Percentiles rank a stretch among this genome's conserved stretches.
phyloP scores from a whole-genome alignment of 164 flowering plant species.

The Litsea cubeba region DNA sequence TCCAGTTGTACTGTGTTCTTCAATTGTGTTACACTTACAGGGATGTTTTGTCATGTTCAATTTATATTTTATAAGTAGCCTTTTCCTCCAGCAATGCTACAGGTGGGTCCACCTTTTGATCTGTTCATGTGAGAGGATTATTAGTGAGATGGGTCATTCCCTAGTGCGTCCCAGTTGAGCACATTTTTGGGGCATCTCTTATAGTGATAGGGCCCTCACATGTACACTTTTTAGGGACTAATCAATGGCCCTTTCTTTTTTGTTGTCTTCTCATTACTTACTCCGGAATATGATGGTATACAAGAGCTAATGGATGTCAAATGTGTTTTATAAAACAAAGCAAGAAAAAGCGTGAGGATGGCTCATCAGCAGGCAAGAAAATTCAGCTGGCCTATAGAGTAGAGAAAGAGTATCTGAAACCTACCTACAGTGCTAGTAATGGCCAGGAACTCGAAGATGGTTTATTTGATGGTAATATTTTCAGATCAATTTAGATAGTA shows the following conservation, averaged over 20 bases:
- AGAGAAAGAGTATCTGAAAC: constrained; percentile 88
- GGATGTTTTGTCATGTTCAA: not conserved
- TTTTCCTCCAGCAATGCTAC: not conserved
- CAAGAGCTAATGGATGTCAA: not conserved
- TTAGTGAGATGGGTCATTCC: not conserved
- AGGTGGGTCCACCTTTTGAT: not conserved
- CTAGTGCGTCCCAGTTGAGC: not conserved
- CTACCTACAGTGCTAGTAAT: constrained; percentile 76
- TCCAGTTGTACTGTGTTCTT: not conserved
- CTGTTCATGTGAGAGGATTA: not conserved
- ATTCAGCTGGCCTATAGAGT: constrained; percentile 58
- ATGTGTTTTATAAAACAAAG: constrained; percentile 19
- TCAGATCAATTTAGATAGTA: not conserved
- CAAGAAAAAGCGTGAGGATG: constrained; percentile 55
- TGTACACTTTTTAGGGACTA: not conserved
- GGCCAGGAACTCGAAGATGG: constrained; percentile 94
- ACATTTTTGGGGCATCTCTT: not conserved
- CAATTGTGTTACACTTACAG: not conserved
- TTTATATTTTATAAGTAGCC: not conserved
- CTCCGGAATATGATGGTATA: not conserved
- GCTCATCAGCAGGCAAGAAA: constrained; percentile 36
- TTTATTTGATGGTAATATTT: constrained; percentile 79
- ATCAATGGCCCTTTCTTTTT: not conserved
- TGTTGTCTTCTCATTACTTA: not conserved
- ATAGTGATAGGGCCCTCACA: not conserved